A percentile compares a stretch with the other conserved stretches of the same genome.
These are phyloP conservation scores for Lentinus brumalis DNA, from an alignment of 768 basidiomycete species.

Conservation along the genomic window DNA sequence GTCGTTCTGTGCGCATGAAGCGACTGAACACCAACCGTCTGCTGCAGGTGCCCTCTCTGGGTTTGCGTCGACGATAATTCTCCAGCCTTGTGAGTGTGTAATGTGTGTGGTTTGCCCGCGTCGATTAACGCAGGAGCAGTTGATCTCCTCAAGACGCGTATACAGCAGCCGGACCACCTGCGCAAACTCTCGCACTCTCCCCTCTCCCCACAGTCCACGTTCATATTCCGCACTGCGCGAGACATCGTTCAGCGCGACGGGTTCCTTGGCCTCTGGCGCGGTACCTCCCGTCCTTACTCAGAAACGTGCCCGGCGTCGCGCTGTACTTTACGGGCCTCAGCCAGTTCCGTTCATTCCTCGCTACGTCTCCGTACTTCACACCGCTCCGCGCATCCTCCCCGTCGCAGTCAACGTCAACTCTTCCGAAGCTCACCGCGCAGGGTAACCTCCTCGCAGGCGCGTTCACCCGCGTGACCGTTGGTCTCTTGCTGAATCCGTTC, in stretches of 20 bases:
- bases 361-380: slow-evolving; percentile 72
- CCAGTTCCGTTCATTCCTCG: slow-evolving; percentile 76
- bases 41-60: slow-evolving; percentile 74
- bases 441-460: slow-evolving; percentile 91
- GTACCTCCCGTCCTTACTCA: slow-evolving; percentile 79
- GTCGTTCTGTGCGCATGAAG: background rate
- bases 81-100: slow-evolving; percentile 69
- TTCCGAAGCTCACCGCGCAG: slow-evolving; percentile 69
- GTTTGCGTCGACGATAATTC: slow-evolving; percentile 68
- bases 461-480: slow-evolving; percentile 75
- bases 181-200: slow-evolving; percentile 13
- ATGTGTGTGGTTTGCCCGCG: background rate
- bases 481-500: slow-evolving; percentile 86
- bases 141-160: slow-evolving; percentile 88
- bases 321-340: slow-evolving; percentile 88
- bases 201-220: slow-evolving; percentile 9
- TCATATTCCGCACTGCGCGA: slow-evolving; percentile 53
- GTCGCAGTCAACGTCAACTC: slow-evolving; percentile 34
- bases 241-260: slow-evolving; percentile 68
- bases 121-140: slow-evolving; percentile 45
- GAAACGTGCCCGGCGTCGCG: slow-evolving; percentile 92
- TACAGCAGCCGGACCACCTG: slow-evolving; percentile 72
- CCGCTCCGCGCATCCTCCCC: slow-evolving; percentile 14
- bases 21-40: background rate
- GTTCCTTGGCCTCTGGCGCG: slow-evolving; percentile 79